These are phyloP conservation scores for Microglena sp. DNA, from an alignment of 139 green algal genomes.

Conservation along the genomic window DNA sequence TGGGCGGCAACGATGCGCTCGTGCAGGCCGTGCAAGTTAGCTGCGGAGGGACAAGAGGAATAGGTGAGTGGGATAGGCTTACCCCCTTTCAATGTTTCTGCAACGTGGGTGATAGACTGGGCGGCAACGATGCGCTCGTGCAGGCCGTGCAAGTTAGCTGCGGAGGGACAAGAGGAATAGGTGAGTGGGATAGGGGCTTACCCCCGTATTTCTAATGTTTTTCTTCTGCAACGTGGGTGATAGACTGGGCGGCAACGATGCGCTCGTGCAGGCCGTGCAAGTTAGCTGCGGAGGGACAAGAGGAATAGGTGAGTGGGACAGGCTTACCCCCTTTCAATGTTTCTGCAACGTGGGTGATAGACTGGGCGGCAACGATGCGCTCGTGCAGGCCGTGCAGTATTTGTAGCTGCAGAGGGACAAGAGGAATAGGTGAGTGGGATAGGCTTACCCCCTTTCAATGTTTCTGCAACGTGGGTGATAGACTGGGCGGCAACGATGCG, in stretches of 20 bases:
- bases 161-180: too few species aligned
- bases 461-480: not conserved
- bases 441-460: too few species aligned
- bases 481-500: conserved; percentile 8
- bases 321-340: too few species aligned
- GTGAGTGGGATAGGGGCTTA: too few species aligned
- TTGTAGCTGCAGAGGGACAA: too few species aligned
- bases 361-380: conserved; percentile 6
- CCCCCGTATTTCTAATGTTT: too few species aligned
- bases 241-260: conserved; percentile 5
- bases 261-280: conserved; percentile 6
- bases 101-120: conserved; percentile 1
- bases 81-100: too few species aligned
- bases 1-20: conserved; percentile 6
- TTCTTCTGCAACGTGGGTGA: not conserved
- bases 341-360: not conserved
- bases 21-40: conserved; percentile 1
- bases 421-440: too few species aligned
- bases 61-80: too few species aligned
- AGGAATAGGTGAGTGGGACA: too few species aligned
- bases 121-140: conserved; percentile 6
- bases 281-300: too few species aligned
- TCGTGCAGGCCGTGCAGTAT: conserved; percentile 7
- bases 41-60: too few species aligned
- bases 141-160: conserved; percentile 5